Evolutionary conservation across 2,329 filamentous ascomycete species (phyloP).

Genomic region (Westerdykella sp.): DNA sequence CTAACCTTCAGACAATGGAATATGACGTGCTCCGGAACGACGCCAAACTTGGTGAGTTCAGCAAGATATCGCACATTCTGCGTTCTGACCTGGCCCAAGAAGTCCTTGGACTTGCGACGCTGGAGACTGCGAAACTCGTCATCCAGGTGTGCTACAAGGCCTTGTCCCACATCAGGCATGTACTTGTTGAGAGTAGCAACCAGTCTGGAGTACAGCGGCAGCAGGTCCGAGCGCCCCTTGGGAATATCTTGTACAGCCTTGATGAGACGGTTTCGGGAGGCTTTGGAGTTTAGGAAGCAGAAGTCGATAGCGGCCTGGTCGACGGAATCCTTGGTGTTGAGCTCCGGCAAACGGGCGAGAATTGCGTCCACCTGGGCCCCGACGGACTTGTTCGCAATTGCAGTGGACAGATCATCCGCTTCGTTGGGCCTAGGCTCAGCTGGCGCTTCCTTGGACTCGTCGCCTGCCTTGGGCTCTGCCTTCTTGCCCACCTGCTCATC

Average conservation of each 20-base stretch:
- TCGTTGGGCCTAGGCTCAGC: constrained; percentile 49
- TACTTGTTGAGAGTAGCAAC: constrained; percentile 91
- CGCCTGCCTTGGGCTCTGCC: constrained; percentile 43
- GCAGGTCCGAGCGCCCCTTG: constrained; percentile 83
- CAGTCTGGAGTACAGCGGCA: constrained; percentile 86
- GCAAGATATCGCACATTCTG: constrained; percentile 96
- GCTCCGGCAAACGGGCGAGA: constrained; percentile 77
- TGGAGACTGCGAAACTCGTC: constrained; percentile 96
- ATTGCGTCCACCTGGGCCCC: constrained; percentile 93
- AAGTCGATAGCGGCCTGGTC: constrained; percentile 94
- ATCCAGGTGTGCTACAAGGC: constrained; percentile 84
- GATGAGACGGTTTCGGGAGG: constrained; percentile 86
- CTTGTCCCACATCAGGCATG: constrained; percentile 89
- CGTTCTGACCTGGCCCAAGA: constrained; percentile 85
- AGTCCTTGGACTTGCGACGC: constrained; percentile 95
- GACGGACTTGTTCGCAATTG: constrained; percentile 95
- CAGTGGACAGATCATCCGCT: constrained; percentile 78
- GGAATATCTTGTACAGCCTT: constrained; percentile 92
- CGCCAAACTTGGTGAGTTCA: constrained; percentile 94
- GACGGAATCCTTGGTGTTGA: constrained; percentile 85
- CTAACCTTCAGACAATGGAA: constrained; percentile 98
- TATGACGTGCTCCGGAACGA: constrained; percentile 96
- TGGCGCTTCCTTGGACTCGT: constrained; percentile 39
- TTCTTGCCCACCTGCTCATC: constrained; percentile 82
- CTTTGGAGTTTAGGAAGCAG: constrained; percentile 97